Conservation (phyloP, 2,329 filamentous ascomycete species). For the Tolypocladium tropicale region DNA sequence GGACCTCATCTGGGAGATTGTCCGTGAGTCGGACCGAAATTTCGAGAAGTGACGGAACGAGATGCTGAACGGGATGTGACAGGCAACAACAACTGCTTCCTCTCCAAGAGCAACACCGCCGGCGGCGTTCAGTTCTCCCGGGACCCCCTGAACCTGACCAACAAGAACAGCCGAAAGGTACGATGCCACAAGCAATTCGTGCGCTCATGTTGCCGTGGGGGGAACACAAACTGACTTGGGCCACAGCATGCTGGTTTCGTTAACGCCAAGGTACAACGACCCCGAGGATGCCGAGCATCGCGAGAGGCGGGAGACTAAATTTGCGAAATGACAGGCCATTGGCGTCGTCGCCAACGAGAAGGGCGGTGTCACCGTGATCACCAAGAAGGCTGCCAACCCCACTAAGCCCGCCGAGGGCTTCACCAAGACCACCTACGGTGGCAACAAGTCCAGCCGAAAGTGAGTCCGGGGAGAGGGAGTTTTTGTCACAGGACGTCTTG, state of each 20-base stretch:
- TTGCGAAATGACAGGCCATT: constrained; percentile 54
- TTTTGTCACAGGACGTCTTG: neutral
- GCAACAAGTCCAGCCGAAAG: constrained; percentile 68
- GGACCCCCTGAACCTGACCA: constrained; percentile 87
- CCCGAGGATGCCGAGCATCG: neutral
- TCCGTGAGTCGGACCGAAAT: constrained; percentile 60
- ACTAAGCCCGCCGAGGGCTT: constrained; percentile 63
- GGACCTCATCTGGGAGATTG: constrained; percentile 91
- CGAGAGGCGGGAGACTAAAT: constrained; percentile 5
- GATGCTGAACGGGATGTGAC: constrained; percentile 7
- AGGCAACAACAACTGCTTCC: constrained; percentile 84
- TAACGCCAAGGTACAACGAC: constrained; percentile 70
- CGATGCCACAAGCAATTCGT: neutral
- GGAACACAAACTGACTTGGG: constrained; percentile 22
- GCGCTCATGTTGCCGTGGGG: neutral
- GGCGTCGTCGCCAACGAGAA: constrained; percentile 67
- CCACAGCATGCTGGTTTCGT: constrained; percentile 78
- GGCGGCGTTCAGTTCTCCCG: constrained; percentile 86
- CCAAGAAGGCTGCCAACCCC: constrained; percentile 68
- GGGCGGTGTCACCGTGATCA: constrained; percentile 68
- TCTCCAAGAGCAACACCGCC: constrained; percentile 76
- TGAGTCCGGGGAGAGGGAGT: constrained; percentile 15
- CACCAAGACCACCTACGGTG: constrained; percentile 58
- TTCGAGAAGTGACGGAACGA: neutral
- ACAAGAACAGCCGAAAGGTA: constrained; percentile 89